phyloP scores from a whole-genome alignment of 371 early-diverging fungal species.

The Apophysomyces trapeziformis region DNA sequence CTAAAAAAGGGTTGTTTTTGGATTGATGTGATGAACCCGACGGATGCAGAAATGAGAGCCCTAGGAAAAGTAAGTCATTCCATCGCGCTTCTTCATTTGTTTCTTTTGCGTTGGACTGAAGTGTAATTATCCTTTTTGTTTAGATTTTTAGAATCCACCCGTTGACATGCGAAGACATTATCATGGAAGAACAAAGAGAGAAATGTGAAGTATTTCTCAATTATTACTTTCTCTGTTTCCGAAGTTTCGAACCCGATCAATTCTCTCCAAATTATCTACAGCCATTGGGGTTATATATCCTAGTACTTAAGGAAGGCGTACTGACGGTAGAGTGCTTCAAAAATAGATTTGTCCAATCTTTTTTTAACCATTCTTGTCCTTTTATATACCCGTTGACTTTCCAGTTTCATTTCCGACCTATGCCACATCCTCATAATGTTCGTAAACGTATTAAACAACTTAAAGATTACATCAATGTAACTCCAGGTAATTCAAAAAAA shows the following conservation, averaged over 20 bases:
- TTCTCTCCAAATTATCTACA: slow-evolving; percentile 70
- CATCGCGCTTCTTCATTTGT: no score
- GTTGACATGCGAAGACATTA: slow-evolving; percentile 90
- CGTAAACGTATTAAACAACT: slow-evolving; percentile 76
- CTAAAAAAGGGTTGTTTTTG: slow-evolving; percentile 74
- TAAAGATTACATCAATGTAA: slow-evolving; percentile 63
- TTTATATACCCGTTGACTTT: neutral
- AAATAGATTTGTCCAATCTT: no score
- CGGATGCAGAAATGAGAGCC: slow-evolving; percentile 74
- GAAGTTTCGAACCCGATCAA: slow-evolving; percentile 74
- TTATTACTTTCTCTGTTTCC: slow-evolving; percentile 91
- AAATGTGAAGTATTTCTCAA: slow-evolving; percentile 91
- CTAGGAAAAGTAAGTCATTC: slow-evolving; percentile 47
- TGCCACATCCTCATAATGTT: slow-evolving; percentile 77
- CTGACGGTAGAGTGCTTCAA: slow-evolving; percentile 59
- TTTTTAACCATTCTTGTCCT: no score
- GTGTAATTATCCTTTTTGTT: neutral
- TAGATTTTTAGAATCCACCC: slow-evolving; percentile 84
- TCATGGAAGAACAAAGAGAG: slow-evolving; percentile 88
- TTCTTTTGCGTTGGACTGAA: no score
- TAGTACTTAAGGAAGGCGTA: slow-evolving; percentile 81
- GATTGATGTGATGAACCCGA: slow-evolving; percentile 81
- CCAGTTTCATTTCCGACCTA: slow-evolving; percentile 75
- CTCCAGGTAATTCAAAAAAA: slow-evolving; percentile 46
- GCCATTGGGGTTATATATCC: slow-evolving; percentile 81